Base-by-base conservation (phyloP, 768 basidiomycete species). In the Boletellus ananas region DNA sequence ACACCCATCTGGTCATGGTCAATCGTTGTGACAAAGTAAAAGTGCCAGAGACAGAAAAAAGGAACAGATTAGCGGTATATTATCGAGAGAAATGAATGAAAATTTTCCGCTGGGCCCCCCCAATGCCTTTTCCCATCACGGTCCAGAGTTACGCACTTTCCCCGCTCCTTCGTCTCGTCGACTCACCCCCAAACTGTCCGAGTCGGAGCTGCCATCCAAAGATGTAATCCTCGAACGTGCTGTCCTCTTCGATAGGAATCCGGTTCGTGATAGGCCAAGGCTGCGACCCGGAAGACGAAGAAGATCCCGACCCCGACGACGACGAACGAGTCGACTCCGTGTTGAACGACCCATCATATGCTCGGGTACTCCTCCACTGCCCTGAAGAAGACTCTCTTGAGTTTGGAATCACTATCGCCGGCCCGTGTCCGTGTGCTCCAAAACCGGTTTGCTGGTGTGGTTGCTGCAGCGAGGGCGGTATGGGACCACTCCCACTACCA, bases 211-310 rank as follows among this genome's bases (percentile, higher is more conserved):
- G 16, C 60, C 60, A 61, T 14, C 55, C 52, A 51, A 58, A 55
- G 44, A 49, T 33, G 20, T 34, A 43, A 0, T 62, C 61, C 2
- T 63, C 61, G 17, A 57, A 54, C 38, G 35, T 6, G 10, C 37
- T 33, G 6, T 62, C 61, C 29, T 64, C 62, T 0, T 63, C 54
- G 8, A 61, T 39, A 0, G 60, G 62, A 39, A 65, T 34, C 17
- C 63, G 62, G 14, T 41, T 51, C 44, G 49, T 25, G 17, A 64
- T 33, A 2, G 61, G 61, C 7, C 49, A 54, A 9, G 54, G 16
- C 16, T 20, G 43, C 21, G 58, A 14, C 2, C 27, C 27, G 12
- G 61, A 47, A 9, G 34, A n/a, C 39, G 41, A 34, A 1, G 58
- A 61, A 1, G 51, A 46, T 3, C 50, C 49, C 0, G 53, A 54